Evolutionary conservation across 192 early-diverging fungal species (phyloP).

Genomic region (Coemansia aciculifera): DNA sequence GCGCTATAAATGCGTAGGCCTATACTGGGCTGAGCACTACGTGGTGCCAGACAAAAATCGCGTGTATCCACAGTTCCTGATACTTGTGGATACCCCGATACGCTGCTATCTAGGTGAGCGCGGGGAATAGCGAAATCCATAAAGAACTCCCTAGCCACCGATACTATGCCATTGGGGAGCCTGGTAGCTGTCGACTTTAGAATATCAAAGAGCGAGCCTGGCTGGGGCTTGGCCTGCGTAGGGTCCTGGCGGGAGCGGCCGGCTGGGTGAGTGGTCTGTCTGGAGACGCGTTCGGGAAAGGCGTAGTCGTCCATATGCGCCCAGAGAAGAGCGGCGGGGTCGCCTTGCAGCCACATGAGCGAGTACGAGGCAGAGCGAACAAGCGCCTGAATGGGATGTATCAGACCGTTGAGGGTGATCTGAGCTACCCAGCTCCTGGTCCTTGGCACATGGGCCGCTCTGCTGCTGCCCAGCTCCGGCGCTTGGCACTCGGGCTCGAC

Average conservation of each 20-base stretch:
- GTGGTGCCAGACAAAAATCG: constrained; percentile 16
- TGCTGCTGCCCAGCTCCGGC: background rate
- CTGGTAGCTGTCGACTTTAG: background rate
- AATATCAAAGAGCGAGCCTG: constrained; percentile 44
- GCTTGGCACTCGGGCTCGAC: background rate
- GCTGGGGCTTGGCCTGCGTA: constrained; percentile 31
- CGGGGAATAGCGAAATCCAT: constrained; percentile 32
- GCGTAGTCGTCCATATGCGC: constrained; percentile 49
- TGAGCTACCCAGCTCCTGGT: constrained; percentile 5
- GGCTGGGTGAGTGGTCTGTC: constrained; percentile 19
- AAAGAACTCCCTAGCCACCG: constrained; percentile 27
- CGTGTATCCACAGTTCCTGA: background rate
- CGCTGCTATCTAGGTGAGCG: constrained; percentile 36
- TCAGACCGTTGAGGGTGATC: background rate
- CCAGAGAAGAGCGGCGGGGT: constrained; percentile 44
- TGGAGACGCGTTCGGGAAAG: constrained; percentile 42
- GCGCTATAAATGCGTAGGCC: constrained; percentile 5
- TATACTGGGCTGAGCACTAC: background rate
- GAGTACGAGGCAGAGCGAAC: constrained; percentile 25
- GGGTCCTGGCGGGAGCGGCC: constrained; percentile 27
- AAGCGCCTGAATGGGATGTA: constrained; percentile 26
- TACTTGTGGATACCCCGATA: constrained; percentile 27
- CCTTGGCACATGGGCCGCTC: background rate
- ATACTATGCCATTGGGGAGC: constrained; percentile 16
- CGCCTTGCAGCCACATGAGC: constrained; percentile 27